Percentiles rank a stretch among this genome's conserved stretches.
phyloP scores from a whole-genome alignment of 805 yeast genomes.

The Pichia thaimueangensis region DNA sequence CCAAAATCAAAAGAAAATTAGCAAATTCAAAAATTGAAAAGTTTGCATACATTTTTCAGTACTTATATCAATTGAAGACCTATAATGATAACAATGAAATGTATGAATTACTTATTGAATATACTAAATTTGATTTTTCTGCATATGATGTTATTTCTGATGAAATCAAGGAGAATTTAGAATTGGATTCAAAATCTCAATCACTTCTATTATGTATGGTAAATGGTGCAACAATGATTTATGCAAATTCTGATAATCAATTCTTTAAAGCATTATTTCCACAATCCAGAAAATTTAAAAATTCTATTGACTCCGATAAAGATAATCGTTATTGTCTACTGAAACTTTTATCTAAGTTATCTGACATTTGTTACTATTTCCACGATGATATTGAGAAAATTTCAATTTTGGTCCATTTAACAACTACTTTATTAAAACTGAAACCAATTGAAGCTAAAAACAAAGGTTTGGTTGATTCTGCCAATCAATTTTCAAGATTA shows the following conservation, averaged over 20 bases:
- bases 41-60: slow-evolving; percentile 25
- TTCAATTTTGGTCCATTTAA: slow-evolving; percentile 4
- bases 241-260: slow-evolving; percentile 20
- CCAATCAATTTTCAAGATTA: slow-evolving; percentile 5
- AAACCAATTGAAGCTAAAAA: background rate
- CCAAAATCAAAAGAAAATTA: slow-evolving; percentile 9
- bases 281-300: background rate
- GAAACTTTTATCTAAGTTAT: slow-evolving; percentile 12
- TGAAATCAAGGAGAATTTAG: slow-evolving; percentile 25
- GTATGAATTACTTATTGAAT: slow-evolving; percentile 37
- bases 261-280: slow-evolving; percentile 18
- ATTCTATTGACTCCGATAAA: background rate
- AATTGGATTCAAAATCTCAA: slow-evolving; percentile 22
- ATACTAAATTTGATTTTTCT: slow-evolving; percentile 39
- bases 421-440: slow-evolving; percentile 1
- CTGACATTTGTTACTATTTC: slow-evolving; percentile 10
- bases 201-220: slow-evolving; percentile 35
- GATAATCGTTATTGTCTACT: slow-evolving; percentile 15
- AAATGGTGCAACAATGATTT: slow-evolving; percentile 33
- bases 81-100: slow-evolving; percentile 26
- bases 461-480: slow-evolving; percentile 1
- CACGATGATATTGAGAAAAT: slow-evolving; percentile 14
- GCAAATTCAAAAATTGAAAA: slow-evolving; percentile 16
- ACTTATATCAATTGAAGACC: slow-evolving; percentile 30
- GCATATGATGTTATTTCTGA: slow-evolving; percentile 29